Evolutionary conservation across 768 basidiomycete species (phyloP).

Genomic region (Hebeloma cylindrosporum): DNA sequence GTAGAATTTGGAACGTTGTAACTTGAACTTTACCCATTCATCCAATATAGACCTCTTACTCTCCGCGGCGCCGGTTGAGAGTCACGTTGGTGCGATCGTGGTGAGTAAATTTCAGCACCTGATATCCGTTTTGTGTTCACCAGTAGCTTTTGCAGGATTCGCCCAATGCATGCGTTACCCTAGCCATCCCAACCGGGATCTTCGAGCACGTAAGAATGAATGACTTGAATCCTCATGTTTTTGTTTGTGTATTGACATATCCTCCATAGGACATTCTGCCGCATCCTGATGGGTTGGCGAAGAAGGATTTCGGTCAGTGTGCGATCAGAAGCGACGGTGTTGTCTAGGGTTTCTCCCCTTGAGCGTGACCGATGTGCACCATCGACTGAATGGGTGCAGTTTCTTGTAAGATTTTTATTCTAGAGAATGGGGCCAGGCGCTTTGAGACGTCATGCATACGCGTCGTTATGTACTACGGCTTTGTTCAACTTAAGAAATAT

Average conservation of each 20-base stretch:
- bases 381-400: too few species aligned
- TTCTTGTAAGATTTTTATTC: too few species aligned
- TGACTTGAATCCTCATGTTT: background rate
- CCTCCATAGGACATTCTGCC: conserved; percentile 62
- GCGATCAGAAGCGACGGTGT: conserved; percentile 66
- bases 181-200: conserved; percentile 74
- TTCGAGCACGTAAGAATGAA: conserved; percentile 59
- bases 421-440: too few species aligned
- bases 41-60: conserved; percentile 59
- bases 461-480: too few species aligned
- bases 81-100: conserved; percentile 68
- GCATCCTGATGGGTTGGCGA: conserved; percentile 58
- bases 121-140: background rate
- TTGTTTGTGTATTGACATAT: conserved; percentile 1
- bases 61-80: conserved; percentile 69
- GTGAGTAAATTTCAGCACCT: conserved; percentile 40
- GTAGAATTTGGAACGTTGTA: conserved; percentile 10
- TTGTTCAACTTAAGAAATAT: too few species aligned
- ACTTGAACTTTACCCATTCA: background rate
- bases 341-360: conserved; percentile 18
- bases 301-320: conserved; percentile 61
- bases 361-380: too few species aligned
- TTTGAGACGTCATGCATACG: too few species aligned
- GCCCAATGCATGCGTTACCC: conserved; percentile 75
- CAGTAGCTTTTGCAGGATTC: conserved; percentile 49